Base-by-base conservation (phyloP, 1,284 basidiomycete species). In the Moniliella sp. region DNA sequence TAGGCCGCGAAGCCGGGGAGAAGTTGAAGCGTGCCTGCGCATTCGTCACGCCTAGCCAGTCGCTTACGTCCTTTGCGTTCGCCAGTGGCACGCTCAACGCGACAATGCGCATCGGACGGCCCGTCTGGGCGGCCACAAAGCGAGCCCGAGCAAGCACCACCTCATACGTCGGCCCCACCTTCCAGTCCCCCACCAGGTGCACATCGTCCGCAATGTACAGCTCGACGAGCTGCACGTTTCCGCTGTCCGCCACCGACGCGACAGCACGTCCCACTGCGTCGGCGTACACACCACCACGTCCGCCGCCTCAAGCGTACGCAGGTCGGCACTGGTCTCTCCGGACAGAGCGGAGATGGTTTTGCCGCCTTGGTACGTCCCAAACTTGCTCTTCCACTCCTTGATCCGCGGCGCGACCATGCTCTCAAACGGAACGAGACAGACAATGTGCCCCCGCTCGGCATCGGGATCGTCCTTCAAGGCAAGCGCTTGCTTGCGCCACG, bases 401-500 rank as follows among this genome's bases (percentile, higher is more conserved):
- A 88, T 78, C 1, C 86, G 71, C 46, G 76, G 69, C 39, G 91
- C 81, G 1, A 94, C 83, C 78, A 97, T 91, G 47, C 88, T 83
- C 45, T 84, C 82, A 61, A 80, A 91, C 0, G 91, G 91, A 62
- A 91, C 80, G 37, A 97, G 77, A 61, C 86, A 94, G 1, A 94
- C 81, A 0, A 83, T n/a, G 86, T 70, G 74, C 69, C 32, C 19
- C 19, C 23, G n/a, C n/a, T n/a, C n/a, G n/a, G n/a, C n/a, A n/a
- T n/a, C n/a, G n/a, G n/a, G n/a, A n/a, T n/a, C n/a, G n/a, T n/a
- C n/a, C n/a, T n/a, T n/a, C n/a, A n/a, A n/a, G n/a, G n/a, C n/a
- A n/a, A n/a, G n/a, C n/a, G n/a, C n/a, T n/a, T n/a, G n/a, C n/a
- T n/a, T n/a, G n/a, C n/a, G n/a, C n/a, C n/a, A n/a, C n/a, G n/a